Conservation (phyloP, 345 rosid species). For the Gossypium raimondii region DNA sequence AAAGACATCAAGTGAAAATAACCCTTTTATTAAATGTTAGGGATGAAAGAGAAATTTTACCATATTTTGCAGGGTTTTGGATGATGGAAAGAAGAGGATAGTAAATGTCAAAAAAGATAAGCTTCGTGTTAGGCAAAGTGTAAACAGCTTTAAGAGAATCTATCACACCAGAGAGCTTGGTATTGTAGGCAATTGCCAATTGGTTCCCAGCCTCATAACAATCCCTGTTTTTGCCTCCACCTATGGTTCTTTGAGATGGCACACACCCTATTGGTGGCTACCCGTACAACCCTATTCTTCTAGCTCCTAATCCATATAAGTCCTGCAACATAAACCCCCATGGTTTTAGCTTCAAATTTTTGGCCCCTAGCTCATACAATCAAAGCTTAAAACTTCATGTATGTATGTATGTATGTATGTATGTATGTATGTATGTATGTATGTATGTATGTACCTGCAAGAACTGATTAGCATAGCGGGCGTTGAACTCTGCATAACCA, state of each 20-base stretch:
- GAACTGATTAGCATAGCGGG: conserved; percentile 26
- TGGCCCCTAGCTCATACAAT: no score
- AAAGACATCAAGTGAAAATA: no score
- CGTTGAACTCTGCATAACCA: conserved; percentile 38
- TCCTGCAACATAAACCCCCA: conserved; percentile 31
- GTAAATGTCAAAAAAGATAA: conserved; percentile 36
- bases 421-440: background rate
- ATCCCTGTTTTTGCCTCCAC: conserved; percentile 46
- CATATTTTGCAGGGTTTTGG: conserved; percentile 42
- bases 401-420: no score
- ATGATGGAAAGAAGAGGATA: conserved; percentile 20
- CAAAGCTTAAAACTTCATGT: background rate
- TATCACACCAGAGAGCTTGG: conserved; percentile 37
- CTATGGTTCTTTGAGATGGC: conserved; percentile 65
- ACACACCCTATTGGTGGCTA: conserved; percentile 66
- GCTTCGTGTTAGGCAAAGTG: conserved; percentile 16
- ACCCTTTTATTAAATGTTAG: no score
- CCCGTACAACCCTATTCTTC: conserved; percentile 45
- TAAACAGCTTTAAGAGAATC: conserved; percentile 20
- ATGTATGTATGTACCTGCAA: conserved; percentile 25
- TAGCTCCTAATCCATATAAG: conserved; percentile 50
- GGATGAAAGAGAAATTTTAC: conserved; percentile 21
- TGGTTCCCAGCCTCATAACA: conserved; percentile 43
- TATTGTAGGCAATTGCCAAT: conserved; percentile 53
- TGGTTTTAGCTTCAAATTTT: no score